Evolutionary conservation across 2,329 filamentous ascomycete genomes (phyloP), one percentile per base, ranked within the genome.

Genomic region (Aspergillus udagawae): DNA sequence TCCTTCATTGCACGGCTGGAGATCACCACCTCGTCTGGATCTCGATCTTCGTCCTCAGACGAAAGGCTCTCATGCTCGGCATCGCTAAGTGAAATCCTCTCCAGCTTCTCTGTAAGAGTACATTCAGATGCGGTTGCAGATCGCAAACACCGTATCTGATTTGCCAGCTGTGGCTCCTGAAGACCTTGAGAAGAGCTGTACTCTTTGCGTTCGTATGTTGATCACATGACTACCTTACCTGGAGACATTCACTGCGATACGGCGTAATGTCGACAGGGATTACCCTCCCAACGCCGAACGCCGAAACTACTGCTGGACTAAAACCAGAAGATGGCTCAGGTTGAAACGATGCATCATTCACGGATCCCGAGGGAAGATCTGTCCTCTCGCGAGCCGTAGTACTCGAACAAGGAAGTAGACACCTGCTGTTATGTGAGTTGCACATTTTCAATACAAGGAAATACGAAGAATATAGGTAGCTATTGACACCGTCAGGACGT

Each of bases 401-500:
- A 38, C 32, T 7, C 32, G 14, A 1, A 7, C 32, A 38, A 17
- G 12, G 14, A 17, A 38, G 14, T 38, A 17, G 32, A 35, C 5
- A 3, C 14, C 32, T 17, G 5, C 32, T 17, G 32, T 38, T 6
- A 38, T 38, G 32, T 38, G 32, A 38, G 32, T 38, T n/a, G 32
- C 32, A 35, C 12, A 35, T 38, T 35, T 38, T 38, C 14, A 7
- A 8, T 38, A 38, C 32, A 38, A 38, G 5, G 14, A 38, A 17
- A n/a, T n/a, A n/a, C n/a, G n/a, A n/a, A n/a, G n/a, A n/a, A n/a
- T n/a, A n/a, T n/a, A n/a, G n/a, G n/a, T n/a, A n/a, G 23, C 0
- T 6, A 38, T 38, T 38, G 32, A 38, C 32, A 14, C 0, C n/a
- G 5, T 0, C 20, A 44, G 41, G 56, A 65, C 53, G 32, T 62